Base-by-base conservation (phyloP, 1,139 yeast genomes). In the Geotrichum klebahnii region DNA sequence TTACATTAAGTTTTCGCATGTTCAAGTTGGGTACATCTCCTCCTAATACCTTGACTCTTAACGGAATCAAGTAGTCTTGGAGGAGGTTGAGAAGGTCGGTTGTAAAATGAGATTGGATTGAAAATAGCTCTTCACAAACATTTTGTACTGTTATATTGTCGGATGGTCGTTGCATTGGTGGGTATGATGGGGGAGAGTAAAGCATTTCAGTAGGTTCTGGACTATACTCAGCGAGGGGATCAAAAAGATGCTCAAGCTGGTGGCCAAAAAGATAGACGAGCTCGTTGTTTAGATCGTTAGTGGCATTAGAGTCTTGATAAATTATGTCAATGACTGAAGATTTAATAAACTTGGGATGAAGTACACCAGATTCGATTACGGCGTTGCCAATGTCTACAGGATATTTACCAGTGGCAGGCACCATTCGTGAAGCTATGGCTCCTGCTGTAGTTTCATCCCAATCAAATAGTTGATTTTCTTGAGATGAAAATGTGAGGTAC, bases 381-480 rank as follows among this genome's bases (percentile, higher is more conserved):
- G 74, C 71, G 34, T 66, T 61, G 3, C 95, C 94, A 33, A 84
- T 68, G 12, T 78, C 78, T 1, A 64, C 59, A 0, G 94, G 88
- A 2, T 77, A 67, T 51, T 70, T 71, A 10, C 70, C 67, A 17
- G 72, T 71, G 12, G 86, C 68, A 3, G 82, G 67, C 3, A 57
- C 59, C 83, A 86, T 81, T 17, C 69, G 57, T 24, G 82, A 78
- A 0, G 95, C 94, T 42, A 84, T 62, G 12, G 74, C 70, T 1
- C 97, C 96, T 1, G 95, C 94, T 48, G 78, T 77, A 0, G 95
- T 85, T 60, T 89, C 94, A 64, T 89, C 96, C 67, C 69, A 66
- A 51, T 63, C 61, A 53, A 20, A 60, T 32, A 2, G 48, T 46
- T 36, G 53, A 31, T 24, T 37, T 44, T 22, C 51, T 20, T 34